Conservation (phyloP, 805 yeast genomes). For the Yarrowia keelungensis region DNA sequence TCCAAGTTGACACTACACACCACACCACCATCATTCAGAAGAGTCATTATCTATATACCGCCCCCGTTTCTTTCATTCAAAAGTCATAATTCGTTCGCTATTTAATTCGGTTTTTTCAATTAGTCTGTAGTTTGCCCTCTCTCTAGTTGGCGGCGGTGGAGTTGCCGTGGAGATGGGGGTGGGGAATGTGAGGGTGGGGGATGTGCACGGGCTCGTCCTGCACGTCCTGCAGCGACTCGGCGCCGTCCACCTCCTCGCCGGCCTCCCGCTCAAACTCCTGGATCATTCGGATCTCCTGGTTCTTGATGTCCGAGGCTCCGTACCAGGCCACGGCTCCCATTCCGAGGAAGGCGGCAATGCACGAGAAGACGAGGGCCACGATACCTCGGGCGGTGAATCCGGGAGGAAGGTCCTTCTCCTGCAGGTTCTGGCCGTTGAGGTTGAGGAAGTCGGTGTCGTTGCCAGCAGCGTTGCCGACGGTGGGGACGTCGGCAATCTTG, state of each 20-base stretch:
- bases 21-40: neutral
- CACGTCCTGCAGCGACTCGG: constrained; percentile 47
- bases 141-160: constrained; percentile 7
- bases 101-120: constrained; percentile 12
- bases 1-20: no score
- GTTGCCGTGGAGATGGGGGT: constrained; percentile 11
- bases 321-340: constrained; percentile 75
- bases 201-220: constrained; percentile 39
- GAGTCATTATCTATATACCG: constrained; percentile 20
- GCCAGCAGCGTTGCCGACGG: constrained; percentile 89
- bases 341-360: constrained; percentile 85
- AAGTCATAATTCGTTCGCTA: constrained; percentile 7
- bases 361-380: constrained; percentile 91
- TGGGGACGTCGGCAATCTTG: constrained; percentile 58
- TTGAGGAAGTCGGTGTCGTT: constrained; percentile 68
- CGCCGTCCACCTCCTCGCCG: constrained; percentile 55
- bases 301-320: constrained; percentile 83
- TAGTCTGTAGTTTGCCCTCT: neutral
- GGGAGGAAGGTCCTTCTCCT: constrained; percentile 68
- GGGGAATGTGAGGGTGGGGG: constrained; percentile 20
- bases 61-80: no score
- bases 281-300: constrained; percentile 68
- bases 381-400: constrained; percentile 96
- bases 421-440: constrained; percentile 77
- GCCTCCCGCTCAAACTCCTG: constrained; percentile 54